A percentile compares a stretch with the other conserved stretches of the same genome.
Evolutionary conservation across 352 stramenopile genomes (phyloP).

Genomic region (Phytophthora idaei): DNA sequence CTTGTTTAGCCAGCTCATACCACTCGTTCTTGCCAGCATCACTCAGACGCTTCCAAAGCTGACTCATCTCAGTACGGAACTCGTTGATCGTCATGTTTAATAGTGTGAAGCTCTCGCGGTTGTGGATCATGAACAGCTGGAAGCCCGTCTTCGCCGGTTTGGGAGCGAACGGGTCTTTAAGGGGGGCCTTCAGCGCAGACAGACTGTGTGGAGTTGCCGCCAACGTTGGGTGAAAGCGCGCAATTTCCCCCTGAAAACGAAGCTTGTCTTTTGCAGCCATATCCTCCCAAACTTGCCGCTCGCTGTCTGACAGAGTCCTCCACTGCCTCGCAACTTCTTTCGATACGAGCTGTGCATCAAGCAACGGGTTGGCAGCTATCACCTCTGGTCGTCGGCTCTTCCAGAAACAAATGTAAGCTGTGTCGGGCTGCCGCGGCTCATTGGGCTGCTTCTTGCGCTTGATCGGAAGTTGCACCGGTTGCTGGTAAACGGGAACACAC

Average conservation of each 20-base stretch:
- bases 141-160: conserved; percentile 60
- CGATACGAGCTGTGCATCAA: conserved; percentile 50
- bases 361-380: conserved; percentile 44
- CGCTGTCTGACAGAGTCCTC: conserved; percentile 44
- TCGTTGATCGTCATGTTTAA: conserved; percentile 61
- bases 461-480: conserved; percentile 18
- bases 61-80: conserved; percentile 61
- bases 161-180: conserved; percentile 49
- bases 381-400: conserved; percentile 49
- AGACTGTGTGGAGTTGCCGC: conserved; percentile 3
- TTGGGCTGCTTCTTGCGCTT: conserved; percentile 48
- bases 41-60: conserved; percentile 53
- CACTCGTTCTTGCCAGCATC: conserved; percentile 52
- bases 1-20: conserved; percentile 52
- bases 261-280: conserved; percentile 52
- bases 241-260: conserved; percentile 59
- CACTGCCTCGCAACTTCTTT: conserved; percentile 57
- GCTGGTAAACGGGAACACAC: conserved; percentile 1
- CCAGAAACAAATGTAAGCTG: conserved; percentile 74
- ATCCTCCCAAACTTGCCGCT: conserved; percentile 56
- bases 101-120: conserved; percentile 58
- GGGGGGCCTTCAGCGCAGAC: conserved; percentile 1
- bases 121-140: conserved; percentile 64
- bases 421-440: conserved; percentile 59
- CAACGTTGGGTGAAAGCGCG: conserved; percentile 35